phyloP scores from a whole-genome alignment of 495 filamentous ascomycete genomes.

The Hypoxylon trugodes region DNA sequence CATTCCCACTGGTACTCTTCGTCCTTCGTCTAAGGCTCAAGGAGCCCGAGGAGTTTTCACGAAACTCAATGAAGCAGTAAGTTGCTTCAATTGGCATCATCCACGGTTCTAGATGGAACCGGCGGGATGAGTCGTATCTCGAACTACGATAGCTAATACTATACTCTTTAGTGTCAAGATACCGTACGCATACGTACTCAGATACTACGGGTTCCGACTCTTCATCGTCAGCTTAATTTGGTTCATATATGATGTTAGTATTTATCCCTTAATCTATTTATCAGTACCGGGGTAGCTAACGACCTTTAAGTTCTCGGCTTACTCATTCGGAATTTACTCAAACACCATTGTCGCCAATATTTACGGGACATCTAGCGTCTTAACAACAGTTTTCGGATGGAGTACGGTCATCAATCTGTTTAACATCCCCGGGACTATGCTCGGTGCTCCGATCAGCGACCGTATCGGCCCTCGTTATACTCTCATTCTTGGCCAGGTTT shows the following conservation, averaged over 20 bases:
- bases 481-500: constrained; percentile 69
- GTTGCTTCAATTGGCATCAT: too few species aligned
- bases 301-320: constrained; percentile 67
- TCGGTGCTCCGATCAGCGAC: constrained; percentile 79
- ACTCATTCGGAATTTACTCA: constrained; percentile 83
- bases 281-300: constrained; percentile 23
- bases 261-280: background rate
- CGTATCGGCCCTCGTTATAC: constrained; percentile 77
- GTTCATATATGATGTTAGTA: constrained; percentile 83
- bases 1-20: constrained; percentile 79
- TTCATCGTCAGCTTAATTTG: constrained; percentile 80
- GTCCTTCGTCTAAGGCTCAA: constrained; percentile 77
- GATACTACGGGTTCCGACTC: constrained; percentile 70
- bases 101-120: too few species aligned
- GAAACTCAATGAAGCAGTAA: constrained; percentile 56
- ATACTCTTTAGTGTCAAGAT: constrained; percentile 51
- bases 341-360: constrained; percentile 74
- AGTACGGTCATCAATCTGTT: constrained; percentile 85
- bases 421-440: constrained; percentile 82
- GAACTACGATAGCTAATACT: constrained; percentile 4
- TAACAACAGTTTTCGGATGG: constrained; percentile 85
- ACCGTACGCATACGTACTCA: constrained; percentile 63
- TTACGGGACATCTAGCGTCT: constrained; percentile 59
- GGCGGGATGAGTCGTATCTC: background rate
- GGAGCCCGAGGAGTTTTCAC: constrained; percentile 84